Evolutionary conservation across 805 yeast genomes (phyloP), one percentile per base, ranked within the genome.

Genomic region (Cyberlindnera bimundalis): DNA sequence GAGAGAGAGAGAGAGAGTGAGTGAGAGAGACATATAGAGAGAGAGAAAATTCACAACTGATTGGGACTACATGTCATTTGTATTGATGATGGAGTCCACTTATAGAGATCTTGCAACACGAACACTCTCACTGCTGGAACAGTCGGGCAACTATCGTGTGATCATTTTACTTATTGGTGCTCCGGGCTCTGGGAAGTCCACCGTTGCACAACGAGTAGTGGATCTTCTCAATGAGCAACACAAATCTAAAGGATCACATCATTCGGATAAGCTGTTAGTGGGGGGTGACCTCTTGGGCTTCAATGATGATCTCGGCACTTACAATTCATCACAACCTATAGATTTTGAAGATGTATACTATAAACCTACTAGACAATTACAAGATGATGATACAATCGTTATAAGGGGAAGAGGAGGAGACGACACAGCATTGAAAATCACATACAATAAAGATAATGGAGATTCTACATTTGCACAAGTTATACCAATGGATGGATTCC

Each of bases 171-270:
- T 88, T 11, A 79, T 81, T 3, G 96, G 96, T 1, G 71, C 79
- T 1, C 96, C 96, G 2, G 96, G 96, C 6, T 78, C 90, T 1
- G 96, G 96, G 0, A 87, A 87, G 58, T 74, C 90, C 4, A 84
- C 95, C 0, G 54, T 80, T 26, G 79, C 90, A 1, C 55, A 56
- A 28, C 40, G 59, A 5, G 62, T 87, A 6, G 71, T 71, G 25
- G 55, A 60, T 5, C 49, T 50, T 6, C 51, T 80, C n/a, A 74
- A 68, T 48, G 40, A 49, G 18, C 42, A 52, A 47, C 64, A 49
- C 33, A 29, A 42, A 10, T 37, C 35, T 1, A 44, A 48, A 30
- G 56, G 58, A 1, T 23, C 20, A 10, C 41, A 39, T 14, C 33
- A 29, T 16, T 13, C 27, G 15, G 40, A 35, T 15, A 34, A 5